phyloP scores from a whole-genome alignment of 768 basidiomycete species.

The Boletus sp. region DNA sequence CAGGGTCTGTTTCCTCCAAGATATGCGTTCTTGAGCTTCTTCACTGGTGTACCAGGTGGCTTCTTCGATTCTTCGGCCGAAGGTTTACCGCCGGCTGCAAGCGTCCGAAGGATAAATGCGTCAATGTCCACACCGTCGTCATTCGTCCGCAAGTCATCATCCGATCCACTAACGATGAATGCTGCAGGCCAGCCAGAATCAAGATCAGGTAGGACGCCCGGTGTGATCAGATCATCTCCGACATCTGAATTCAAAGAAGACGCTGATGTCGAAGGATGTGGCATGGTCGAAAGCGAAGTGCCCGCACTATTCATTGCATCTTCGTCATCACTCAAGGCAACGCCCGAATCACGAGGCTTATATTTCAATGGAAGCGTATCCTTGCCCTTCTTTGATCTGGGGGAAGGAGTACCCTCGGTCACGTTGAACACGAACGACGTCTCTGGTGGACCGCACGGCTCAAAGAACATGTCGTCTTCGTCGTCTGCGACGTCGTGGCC shows the following conservation, averaged over 20 bases:
- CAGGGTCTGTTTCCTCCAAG: constrained; percentile 63
- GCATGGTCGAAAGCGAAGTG: constrained; percentile 39
- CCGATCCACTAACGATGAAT: constrained; percentile 38
- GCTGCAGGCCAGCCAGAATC: constrained; percentile 64
- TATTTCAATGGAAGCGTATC: constrained; percentile 61
- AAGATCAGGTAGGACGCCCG: constrained; percentile 51
- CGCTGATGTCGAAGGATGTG: constrained; percentile 59
- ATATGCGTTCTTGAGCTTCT: constrained; percentile 61
- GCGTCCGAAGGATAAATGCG: constrained; percentile 68
- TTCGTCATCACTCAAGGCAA: constrained; percentile 63
- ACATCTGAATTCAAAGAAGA: constrained; percentile 57
- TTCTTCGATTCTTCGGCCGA: constrained; percentile 49
- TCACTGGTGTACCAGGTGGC: constrained; percentile 81
- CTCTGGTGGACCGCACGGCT: constrained; percentile 40
- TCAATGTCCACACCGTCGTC: constrained; percentile 50
- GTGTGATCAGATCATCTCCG: constrained; percentile 71
- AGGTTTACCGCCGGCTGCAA: constrained; percentile 57
- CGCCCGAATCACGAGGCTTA: constrained; percentile 66
- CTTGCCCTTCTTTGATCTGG: constrained; percentile 35
- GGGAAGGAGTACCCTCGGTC: constrained; percentile 58
- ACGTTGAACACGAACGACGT: constrained; percentile 59
- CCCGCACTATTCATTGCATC: constrained; percentile 21
- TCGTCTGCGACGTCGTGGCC: constrained; percentile 34
- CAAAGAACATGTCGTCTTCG: constrained; percentile 60
- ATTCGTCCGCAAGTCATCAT: constrained; percentile 32